A percentile compares a stretch with the other conserved stretches of the same genome.
Evolutionary conservation across 2,329 filamentous ascomycete species (phyloP).

Genomic region (Paracamarosporium sp.): DNA sequence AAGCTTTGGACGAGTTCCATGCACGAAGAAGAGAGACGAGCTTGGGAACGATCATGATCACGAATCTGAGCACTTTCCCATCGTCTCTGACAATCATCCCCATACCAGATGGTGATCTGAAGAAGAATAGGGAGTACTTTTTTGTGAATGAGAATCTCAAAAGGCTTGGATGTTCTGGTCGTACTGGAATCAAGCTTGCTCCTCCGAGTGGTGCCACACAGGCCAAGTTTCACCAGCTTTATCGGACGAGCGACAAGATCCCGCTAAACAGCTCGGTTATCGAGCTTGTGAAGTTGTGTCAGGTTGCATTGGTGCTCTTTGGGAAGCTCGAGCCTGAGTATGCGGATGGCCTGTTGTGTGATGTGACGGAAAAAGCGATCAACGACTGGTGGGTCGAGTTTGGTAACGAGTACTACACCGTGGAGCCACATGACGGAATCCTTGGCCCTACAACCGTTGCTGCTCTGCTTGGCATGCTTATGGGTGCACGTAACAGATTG

Average conservation of each 20-base stretch:
- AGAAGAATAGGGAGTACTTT: constrained; percentile 80
- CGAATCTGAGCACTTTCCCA: constrained; percentile 90
- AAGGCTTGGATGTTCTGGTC: constrained; percentile 86
- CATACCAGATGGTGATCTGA: constrained; percentile 85
- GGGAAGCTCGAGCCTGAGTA: constrained; percentile 87
- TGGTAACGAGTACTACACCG: constrained; percentile 88
- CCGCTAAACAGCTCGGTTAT: constrained; percentile 79
- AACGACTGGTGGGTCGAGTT: constrained; percentile 97
- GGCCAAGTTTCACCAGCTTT: constrained; percentile 90
- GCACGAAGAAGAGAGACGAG: constrained; percentile 82
- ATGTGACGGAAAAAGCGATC: constrained; percentile 88
- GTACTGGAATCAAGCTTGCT: constrained; percentile 82
- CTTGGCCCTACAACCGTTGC: constrained; percentile 91
- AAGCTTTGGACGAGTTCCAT: constrained; percentile 83
- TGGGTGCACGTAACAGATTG: constrained; percentile 88
- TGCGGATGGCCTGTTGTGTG: constrained; percentile 89
- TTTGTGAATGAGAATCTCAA: constrained; percentile 96
- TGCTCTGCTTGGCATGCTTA: constrained; percentile 82
- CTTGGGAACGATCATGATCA: constrained; percentile 88
- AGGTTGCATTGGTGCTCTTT: constrained; percentile 87
- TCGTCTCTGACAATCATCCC: constrained; percentile 91
- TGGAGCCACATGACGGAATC: constrained; percentile 91
- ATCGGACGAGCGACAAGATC: constrained; percentile 84
- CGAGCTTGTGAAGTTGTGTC: constrained; percentile 89
- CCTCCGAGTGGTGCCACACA: constrained; percentile 81